Conservation (phyloP, 2,329 filamentous ascomycete genomes). For the Neoscytalidium dimidiatum region DNA sequence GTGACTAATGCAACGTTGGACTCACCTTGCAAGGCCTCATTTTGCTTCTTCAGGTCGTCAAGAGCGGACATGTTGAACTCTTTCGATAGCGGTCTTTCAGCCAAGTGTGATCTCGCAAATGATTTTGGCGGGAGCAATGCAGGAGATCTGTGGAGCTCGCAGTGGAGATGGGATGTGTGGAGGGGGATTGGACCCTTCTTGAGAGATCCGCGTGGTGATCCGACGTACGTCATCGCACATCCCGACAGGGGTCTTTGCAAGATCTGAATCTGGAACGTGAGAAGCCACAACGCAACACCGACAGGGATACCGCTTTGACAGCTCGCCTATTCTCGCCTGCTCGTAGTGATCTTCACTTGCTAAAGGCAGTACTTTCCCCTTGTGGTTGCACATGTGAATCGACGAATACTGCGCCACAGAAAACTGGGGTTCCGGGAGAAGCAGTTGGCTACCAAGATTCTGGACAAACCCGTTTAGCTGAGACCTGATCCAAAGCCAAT, state of each 20-base stretch:
- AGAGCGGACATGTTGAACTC: conserved; percentile 25
- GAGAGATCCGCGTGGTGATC: conserved; percentile 1
- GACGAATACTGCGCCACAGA: background rate
- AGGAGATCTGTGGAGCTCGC: background rate
- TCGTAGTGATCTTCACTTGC: background rate
- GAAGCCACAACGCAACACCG: background rate
- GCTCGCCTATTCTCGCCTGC: conserved; percentile 4
- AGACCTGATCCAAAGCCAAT: background rate
- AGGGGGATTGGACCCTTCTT: conserved; percentile 4
- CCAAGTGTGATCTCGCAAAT: background rate
- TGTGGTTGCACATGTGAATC: no score
- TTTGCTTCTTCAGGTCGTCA: conserved; percentile 45
- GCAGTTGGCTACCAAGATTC: background rate
- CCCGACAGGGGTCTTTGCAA: conserved; percentile 5
- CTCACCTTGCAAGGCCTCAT: conserved; percentile 43
- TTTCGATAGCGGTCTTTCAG: background rate
- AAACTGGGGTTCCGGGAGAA: background rate
- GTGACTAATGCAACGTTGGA: no score
- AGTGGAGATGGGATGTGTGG: background rate
- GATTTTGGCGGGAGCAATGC: background rate
- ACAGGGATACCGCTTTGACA: background rate
- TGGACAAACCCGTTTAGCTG: background rate
- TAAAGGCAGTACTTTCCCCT: no score
- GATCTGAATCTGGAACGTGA: conserved; percentile 5
- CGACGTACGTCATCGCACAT: conserved; percentile 13